Conservation (phyloP, 2,329 filamentous ascomycete species). For the Calonectria leucothoes region DNA sequence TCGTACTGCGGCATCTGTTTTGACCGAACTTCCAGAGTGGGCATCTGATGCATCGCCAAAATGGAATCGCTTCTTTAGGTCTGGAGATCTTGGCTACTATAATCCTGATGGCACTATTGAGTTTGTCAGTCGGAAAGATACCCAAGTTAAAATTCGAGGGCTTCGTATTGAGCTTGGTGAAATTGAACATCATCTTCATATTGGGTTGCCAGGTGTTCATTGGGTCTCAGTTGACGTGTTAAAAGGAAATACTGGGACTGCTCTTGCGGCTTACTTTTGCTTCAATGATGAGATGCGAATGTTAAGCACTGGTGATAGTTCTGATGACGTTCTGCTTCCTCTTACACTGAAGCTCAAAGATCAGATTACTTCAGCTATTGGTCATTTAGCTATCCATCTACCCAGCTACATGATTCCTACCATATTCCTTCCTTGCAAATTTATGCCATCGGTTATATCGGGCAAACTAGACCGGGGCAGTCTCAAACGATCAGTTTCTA, state of each 20-base stretch:
- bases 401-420: background rate
- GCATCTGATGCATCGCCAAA: background rate
- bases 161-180: constrained; percentile 62
- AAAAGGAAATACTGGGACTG: background rate
- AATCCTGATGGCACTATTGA: constrained; percentile 50
- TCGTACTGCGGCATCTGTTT: constrained; percentile 34
- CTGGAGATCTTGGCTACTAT: constrained; percentile 59
- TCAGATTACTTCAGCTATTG: background rate
- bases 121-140: constrained; percentile 65
- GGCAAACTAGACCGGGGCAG: constrained; percentile 21
- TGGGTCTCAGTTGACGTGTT: constrained; percentile 18
- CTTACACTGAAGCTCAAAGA: background rate
- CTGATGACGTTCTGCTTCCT: background rate
- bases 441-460: background rate
- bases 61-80: constrained; percentile 50
- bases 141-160: constrained; percentile 69
- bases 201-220: background rate
- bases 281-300: background rate
- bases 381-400: background rate
- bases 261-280: constrained; percentile 12
- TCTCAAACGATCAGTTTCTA: constrained; percentile 4
- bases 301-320: background rate
- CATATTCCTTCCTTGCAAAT: background rate
- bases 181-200: constrained; percentile 31
- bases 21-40: background rate